Evolutionary conservation across 139 green algal species (phyloP), one percentile per base, ranked within the genome.

Genomic region (Penium margaritaceum): DNA sequence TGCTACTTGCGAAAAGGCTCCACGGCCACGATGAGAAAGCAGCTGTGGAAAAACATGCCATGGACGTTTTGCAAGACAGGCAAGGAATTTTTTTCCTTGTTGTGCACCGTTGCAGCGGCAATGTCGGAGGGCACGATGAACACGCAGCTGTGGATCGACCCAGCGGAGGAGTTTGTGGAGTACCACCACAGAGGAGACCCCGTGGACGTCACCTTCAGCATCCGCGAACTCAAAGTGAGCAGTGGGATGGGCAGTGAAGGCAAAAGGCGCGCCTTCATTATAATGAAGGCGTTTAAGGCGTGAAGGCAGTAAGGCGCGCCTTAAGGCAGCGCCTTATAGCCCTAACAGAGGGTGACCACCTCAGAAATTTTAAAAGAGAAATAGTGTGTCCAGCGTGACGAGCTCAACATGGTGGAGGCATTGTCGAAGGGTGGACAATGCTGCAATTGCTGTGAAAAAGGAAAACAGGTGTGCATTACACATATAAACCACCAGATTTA

Each of bases 121-220:
- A 65, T 14, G n/a, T 60, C 64, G 7, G 64, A 67, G 21, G 39
- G 24, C 65, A 62, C 9, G 5, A 29, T 80, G n/a, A 19, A 78
- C 24, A 80, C 74, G n/a, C 67, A 76, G 54, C 38, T 80, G 15
- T 76, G 74, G 65, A 71, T 80, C 33, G 74, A 80, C 38, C 74
- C 74, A 21, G 14, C 66, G 5, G 43, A 80, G 21, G 74, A 80
- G 74, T 53, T 80, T 2, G 36, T 71, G 51, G 12, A 72, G 29
- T 80, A 80, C 55, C 33, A 38, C n/a, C 74, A 80, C 44, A 5
- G 32, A 14, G 74, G 74, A 24, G 65, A 67, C 3, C 27, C 74
- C 4, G 38, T 78, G n/a, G 74, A 80, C 34, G 58, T 80, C 24
- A 80, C 74, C 4, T 80, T 80, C 74, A 70, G 38, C 44, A 27